Evolutionary conservation across 768 basidiomycete species (phyloP), one percentile per base, ranked within the genome.

Genomic region (Hydnomerulius pinastri): DNA sequence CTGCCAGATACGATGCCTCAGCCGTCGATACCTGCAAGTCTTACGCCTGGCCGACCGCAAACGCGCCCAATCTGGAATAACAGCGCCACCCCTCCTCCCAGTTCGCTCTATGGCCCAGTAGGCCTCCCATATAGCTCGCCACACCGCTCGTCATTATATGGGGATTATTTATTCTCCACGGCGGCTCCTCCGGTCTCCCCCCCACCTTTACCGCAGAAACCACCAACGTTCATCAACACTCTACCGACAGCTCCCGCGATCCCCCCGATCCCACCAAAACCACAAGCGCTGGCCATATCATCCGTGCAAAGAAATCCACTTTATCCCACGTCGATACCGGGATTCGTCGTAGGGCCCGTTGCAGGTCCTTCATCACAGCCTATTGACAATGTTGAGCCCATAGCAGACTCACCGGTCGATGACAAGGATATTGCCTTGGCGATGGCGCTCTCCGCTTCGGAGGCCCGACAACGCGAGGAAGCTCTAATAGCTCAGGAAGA

Each of bases 391-490:
- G 10, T 40, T 15, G 23, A 38, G n/a, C 15, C 49, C 4, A 42
- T 28, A 37, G 24, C 58, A 30, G 56, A 58, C n/a, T 55, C 70
- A 12, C 30, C 51, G 18, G 67, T 69, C 27, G 71, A 76, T 30
- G 74, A 76, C 24, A 78, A 80, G n/a, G 74, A 75, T 13, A 56
- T 75, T 20, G 78, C 73, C 10, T 57, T 77, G 13, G 79, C 76
- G 13, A 56, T 83, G 42, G 78, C 82, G 2, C 71, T 78, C 48
- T 77, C 67, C 11, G 51, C 45, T 1, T 56, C 78, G 15, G 79
- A 80, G 40, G 70, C 73, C 7, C 59, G 44, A 29, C 56, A 43
- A n/a, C 65, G 41, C 17, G 65, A 68, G 37, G 51, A 59, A 37
- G 58, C 50, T 6, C 20, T 69, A 38, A 51, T 60, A 27, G 57